Percentiles rank a stretch among this genome's conserved stretches.
phyloP scores from a whole-genome alignment of 805 yeast genomes.

The Saturnispora saitoi region DNA sequence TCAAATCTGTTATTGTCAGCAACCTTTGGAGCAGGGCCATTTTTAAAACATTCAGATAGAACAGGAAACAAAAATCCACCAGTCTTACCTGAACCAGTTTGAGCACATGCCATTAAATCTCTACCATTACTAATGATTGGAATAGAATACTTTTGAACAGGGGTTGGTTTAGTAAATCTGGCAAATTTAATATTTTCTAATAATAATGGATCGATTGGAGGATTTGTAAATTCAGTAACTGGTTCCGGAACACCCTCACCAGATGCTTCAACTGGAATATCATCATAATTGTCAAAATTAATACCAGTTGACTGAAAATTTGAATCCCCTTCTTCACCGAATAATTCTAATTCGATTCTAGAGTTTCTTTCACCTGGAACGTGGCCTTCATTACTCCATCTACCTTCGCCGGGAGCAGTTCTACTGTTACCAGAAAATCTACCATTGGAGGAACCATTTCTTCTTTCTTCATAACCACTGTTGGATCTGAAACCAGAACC shows the following conservation, averaged over 20 bases:
- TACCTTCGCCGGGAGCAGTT: slow-evolving; percentile 57
- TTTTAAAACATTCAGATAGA: slow-evolving; percentile 77
- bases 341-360: slow-evolving; percentile 67
- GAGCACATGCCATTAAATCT: slow-evolving; percentile 91
- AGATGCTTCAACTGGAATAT: slow-evolving; percentile 95
- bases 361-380: slow-evolving; percentile 69
- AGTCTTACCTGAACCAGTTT: slow-evolving; percentile 99
- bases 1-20: slow-evolving; percentile 39
- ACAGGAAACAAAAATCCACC: slow-evolving; percentile 99
- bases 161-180: slow-evolving; percentile 92
- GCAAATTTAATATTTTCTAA: slow-evolving; percentile 83
- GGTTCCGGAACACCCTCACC: slow-evolving; percentile 96
- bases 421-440: slow-evolving; percentile 27
- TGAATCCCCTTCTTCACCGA: slow-evolving; percentile 72
- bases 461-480: slow-evolving; percentile 22
- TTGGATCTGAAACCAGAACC: slow-evolving; percentile 20
- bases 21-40: slow-evolving; percentile 68
- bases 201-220: slow-evolving; percentile 82
- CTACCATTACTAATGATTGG: slow-evolving; percentile 65
- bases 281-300: slow-evolving; percentile 97
- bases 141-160: slow-evolving; percentile 86
- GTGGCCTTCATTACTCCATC: slow-evolving; percentile 82
- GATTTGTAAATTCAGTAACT: slow-evolving; percentile 75
- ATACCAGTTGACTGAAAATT: slow-evolving; percentile 88
- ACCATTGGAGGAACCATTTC: slow-evolving; percentile 24